Evolutionary conservation across 2,329 filamentous ascomycete species (phyloP).

Genomic region (Corinectria fuckeliana): DNA sequence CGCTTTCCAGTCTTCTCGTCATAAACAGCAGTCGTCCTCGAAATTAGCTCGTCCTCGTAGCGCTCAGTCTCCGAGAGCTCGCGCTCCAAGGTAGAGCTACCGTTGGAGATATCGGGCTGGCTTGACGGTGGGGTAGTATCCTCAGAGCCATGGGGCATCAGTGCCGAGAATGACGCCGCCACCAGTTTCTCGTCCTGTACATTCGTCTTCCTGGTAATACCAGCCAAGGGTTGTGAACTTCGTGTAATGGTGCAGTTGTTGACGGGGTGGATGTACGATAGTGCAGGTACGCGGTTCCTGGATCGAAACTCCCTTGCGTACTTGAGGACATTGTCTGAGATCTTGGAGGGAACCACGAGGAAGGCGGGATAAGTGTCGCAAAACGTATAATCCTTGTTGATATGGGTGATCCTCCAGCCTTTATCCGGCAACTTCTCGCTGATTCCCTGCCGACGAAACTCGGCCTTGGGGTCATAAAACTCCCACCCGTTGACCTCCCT

Average conservation of each 20-base stretch:
- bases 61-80: slow-evolving; percentile 69
- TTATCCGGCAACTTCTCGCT: slow-evolving; percentile 77
- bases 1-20: slow-evolving; percentile 68
- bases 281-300: slow-evolving; percentile 81
- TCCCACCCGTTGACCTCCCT: slow-evolving; percentile 79
- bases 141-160: slow-evolving; percentile 43
- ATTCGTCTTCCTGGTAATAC: slow-evolving; percentile 85
- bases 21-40: slow-evolving; percentile 47
- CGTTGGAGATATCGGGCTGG: slow-evolving; percentile 55
- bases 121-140: slow-evolving; percentile 50
- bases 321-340: slow-evolving; percentile 97
- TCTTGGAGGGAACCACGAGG: slow-evolving; percentile 82
- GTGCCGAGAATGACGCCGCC: slow-evolving; percentile 79
- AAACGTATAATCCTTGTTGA: slow-evolving; percentile 90
- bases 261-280: slow-evolving; percentile 94
- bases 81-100: slow-evolving; percentile 45
- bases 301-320: slow-evolving; percentile 92
- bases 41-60: slow-evolving; percentile 72
- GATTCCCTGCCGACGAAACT: slow-evolving; percentile 88
- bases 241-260: slow-evolving; percentile 97
- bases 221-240: slow-evolving; percentile 90
- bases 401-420: slow-evolving; percentile 87
- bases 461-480: slow-evolving; percentile 82
- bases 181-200: slow-evolving; percentile 96
- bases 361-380: slow-evolving; percentile 91